A percentile compares a stretch with the other conserved stretches of the same genome.
These are phyloP conservation scores for Aspergillus niger DNA, from an alignment of 2,329 filamentous ascomycete genomes.

Conservation along the genomic window DNA sequence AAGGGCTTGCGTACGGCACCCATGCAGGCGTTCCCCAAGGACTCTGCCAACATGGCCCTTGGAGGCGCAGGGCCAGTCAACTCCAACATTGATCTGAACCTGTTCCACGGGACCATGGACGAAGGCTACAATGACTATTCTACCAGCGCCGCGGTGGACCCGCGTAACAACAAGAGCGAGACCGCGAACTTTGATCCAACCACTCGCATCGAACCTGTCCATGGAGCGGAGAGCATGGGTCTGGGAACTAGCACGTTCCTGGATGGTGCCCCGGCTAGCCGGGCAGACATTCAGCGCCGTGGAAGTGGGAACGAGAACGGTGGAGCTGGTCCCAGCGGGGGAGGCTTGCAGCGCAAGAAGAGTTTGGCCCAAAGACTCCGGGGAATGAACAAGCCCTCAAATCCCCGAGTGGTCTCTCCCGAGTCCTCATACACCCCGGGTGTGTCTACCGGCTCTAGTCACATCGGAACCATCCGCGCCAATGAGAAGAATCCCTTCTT, in stretches of 20 bases:
- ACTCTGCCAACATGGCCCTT: slow-evolving; percentile 87
- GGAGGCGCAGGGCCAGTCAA: slow-evolving; percentile 86
- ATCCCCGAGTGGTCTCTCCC: slow-evolving; percentile 61
- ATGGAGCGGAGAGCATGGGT: slow-evolving; percentile 80
- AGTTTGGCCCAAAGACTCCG: slow-evolving; percentile 90
- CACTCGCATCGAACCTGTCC: slow-evolving; percentile 68
- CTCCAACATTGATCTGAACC: slow-evolving; percentile 75
- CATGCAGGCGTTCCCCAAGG: slow-evolving; percentile 94
- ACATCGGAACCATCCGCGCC: slow-evolving; percentile 35
- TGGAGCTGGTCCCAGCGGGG: slow-evolving; percentile 33
- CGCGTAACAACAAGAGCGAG: slow-evolving; percentile 33
- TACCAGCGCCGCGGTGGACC: slow-evolving; percentile 42
- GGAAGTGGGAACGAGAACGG: slow-evolving; percentile 66
- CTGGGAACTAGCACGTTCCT: slow-evolving; percentile 94
- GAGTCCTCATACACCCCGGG: slow-evolving; percentile 44
- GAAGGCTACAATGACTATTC: slow-evolving; percentile 85
- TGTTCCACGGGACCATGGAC: slow-evolving; percentile 82
- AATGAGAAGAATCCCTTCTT: slow-evolving; percentile 77
- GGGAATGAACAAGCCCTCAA: slow-evolving; percentile 70
- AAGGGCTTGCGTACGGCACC: slow-evolving; percentile 80
- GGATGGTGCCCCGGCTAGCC: slow-evolving; percentile 86
- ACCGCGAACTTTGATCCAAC: slow-evolving; percentile 65
- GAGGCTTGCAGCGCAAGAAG: slow-evolving; percentile 83
- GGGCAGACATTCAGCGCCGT: slow-evolving; percentile 73
- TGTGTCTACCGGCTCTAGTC: slow-evolving; percentile 35